phyloP scores from a whole-genome alignment of 2,329 filamentous ascomycete genomes.

The Sclerotinia sclerotiorum region DNA sequence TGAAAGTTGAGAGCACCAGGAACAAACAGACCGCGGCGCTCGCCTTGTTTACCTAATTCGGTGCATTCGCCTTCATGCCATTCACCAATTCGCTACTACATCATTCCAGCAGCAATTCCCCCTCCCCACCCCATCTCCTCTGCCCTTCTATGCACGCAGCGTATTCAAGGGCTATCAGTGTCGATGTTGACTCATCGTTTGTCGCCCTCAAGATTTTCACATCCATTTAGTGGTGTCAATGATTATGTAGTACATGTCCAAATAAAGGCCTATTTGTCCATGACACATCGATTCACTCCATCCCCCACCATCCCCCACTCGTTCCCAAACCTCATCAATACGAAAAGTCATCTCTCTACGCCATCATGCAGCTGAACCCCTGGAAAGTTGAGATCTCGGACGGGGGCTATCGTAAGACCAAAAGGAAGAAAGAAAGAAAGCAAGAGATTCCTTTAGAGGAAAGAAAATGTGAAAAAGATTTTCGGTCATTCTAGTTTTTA shows the following conservation, averaged over 20 bases:
- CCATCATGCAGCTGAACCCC: constrained; percentile 7
- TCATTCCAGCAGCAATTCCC: not conserved
- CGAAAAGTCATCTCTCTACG: constrained; percentile 8
- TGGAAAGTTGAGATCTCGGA: not conserved
- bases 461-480: constrained; percentile 7
- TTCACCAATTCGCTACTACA: not conserved
- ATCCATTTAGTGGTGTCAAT: not conserved
- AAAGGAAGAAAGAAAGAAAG: not conserved
- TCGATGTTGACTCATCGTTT: not conserved
- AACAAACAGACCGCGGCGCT: not conserved
- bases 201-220: not conserved
- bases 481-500: not conserved
- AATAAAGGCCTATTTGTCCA: not conserved
- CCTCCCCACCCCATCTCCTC: not conserved
- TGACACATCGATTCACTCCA: not conserved
- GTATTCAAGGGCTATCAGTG: not conserved
- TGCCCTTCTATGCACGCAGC: not conserved
- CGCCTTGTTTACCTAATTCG: not conserved
- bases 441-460: not conserved
- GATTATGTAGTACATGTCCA: not conserved
- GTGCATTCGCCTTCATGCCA: not conserved
- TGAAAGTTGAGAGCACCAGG: not conserved
- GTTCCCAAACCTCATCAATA: not conserved
- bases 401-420: not conserved
- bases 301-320: not conserved